Percentiles rank a stretch among this genome's conserved stretches.
phyloP scores from a whole-genome alignment of 192 early-diverging fungal genomes.

The Backusella westeae region DNA sequence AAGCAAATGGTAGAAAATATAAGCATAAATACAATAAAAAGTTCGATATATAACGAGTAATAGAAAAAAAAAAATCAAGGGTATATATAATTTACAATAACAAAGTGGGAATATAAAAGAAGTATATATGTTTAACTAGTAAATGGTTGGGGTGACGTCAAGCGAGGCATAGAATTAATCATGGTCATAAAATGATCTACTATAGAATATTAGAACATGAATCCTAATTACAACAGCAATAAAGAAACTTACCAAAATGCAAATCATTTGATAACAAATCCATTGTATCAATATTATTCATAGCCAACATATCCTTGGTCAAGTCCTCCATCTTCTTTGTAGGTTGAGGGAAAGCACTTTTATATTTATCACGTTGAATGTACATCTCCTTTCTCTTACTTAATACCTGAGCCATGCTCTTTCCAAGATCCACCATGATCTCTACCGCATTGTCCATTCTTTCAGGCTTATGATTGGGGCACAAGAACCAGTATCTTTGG shows the following conservation, averaged over 20 bases:
- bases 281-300: not conserved
- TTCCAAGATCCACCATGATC: constrained; percentile 17
- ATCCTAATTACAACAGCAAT: not conserved
- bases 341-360: not conserved
- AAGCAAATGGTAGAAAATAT: not conserved
- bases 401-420: constrained; percentile 1
- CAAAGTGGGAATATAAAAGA: not conserved
- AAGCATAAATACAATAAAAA: constrained; percentile 5
- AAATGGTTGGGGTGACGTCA: constrained; percentile 1
- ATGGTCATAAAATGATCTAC: constrained; percentile 8
- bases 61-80: not conserved
- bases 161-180: not conserved
- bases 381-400: constrained; percentile 3
- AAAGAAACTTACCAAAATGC: not conserved
- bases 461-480: constrained; percentile 28
- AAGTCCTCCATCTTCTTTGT: not conserved
- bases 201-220: not conserved
- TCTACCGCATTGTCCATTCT: constrained; percentile 27
- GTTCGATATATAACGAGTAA: not conserved
- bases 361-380: constrained; percentile 1
- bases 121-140: not conserved
- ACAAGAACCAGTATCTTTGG: constrained; percentile 28
- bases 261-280: constrained; percentile 2
- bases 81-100: constrained; percentile 5
- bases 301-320: not conserved